A percentile compares a stretch with the other conserved stretches of the same genome.
Evolutionary conservation across 2,329 filamentous ascomycete genomes (phyloP).

Genomic region (Metarhizium robertsii): DNA sequence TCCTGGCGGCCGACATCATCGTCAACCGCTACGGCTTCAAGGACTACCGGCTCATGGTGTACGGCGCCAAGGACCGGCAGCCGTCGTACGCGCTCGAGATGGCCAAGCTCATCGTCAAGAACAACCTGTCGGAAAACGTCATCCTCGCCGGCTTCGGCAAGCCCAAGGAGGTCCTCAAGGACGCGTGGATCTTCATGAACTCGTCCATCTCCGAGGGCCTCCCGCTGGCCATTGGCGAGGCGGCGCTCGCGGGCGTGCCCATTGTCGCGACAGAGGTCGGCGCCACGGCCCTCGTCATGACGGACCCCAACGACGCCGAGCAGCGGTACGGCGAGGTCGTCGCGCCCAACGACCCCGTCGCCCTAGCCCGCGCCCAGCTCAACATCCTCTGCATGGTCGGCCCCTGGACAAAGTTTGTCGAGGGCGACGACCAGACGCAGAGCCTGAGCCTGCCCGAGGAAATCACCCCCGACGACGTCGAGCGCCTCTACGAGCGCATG

Average conservation of each 20-base stretch:
- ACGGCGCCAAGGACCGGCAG: conserved; percentile 53
- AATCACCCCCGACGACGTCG: conserved; percentile 38
- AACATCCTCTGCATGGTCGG: conserved; percentile 52
- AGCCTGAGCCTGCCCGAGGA: neutral
- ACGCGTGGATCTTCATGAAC: conserved; percentile 50
- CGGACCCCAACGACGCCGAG: conserved; percentile 36
- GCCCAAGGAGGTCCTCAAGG: conserved; percentile 43
- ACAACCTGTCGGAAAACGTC: conserved; percentile 40
- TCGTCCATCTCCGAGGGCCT: conserved; percentile 47
- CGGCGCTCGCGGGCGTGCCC: conserved; percentile 45
- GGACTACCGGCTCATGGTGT: conserved; percentile 53
- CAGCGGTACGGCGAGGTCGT: conserved; percentile 51
- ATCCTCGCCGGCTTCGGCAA: conserved; percentile 47
- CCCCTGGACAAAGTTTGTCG: conserved; percentile 50
- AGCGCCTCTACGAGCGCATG: conserved; percentile 46
- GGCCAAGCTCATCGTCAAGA: conserved; percentile 47
- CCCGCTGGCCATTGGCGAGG: conserved; percentile 47
- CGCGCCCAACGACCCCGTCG: conserved; percentile 52
- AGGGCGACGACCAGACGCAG: conserved; percentile 16
- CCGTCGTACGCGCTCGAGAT: conserved; percentile 51
- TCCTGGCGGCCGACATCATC: conserved; percentile 55
- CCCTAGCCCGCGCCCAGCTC: conserved; percentile 52
- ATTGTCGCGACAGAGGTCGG: conserved; percentile 49
- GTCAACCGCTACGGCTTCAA: conserved; percentile 57
- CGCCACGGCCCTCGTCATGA: conserved; percentile 45